Conservation (phyloP, 768 basidiomycete genomes). For the Russula foetens region DNA sequence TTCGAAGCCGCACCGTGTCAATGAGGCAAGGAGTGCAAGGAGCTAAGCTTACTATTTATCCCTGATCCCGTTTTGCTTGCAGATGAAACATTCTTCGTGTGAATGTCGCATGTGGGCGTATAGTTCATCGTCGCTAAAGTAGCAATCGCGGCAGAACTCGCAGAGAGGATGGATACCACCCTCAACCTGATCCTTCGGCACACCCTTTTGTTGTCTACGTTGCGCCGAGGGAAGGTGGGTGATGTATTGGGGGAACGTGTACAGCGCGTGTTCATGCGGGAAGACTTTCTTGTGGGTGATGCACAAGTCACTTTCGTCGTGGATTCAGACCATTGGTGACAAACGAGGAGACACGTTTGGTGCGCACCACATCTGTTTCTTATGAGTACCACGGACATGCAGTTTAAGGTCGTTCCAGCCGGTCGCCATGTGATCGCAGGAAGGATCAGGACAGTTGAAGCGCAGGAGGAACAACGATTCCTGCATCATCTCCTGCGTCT, state of each 20-base stretch:
- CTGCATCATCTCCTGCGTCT: slow-evolving; percentile 91
- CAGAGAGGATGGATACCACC: slow-evolving; percentile 74
- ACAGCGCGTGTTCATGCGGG: slow-evolving; percentile 87
- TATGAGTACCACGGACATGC: slow-evolving; percentile 72
- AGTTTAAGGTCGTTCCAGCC: slow-evolving; percentile 89
- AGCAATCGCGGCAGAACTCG: slow-evolving; percentile 87
- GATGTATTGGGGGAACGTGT: slow-evolving; percentile 53
- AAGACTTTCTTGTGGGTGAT: slow-evolving; percentile 90
- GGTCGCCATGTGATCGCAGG: slow-evolving; percentile 76
- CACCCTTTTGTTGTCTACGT: slow-evolving; percentile 32
- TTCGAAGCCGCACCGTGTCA: background rate
- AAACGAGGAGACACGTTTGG: background rate
- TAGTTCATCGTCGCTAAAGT: slow-evolving; percentile 90
- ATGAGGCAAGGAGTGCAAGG: background rate
- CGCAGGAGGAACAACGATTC: slow-evolving; percentile 84
- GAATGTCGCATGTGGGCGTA: slow-evolving; percentile 86
- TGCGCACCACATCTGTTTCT: slow-evolving; percentile 74
- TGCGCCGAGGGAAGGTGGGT: slow-evolving; percentile 72
- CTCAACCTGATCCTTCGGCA: slow-evolving; percentile 49
- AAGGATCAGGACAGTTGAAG: slow-evolving; percentile 85
- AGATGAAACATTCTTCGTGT: slow-evolving; percentile 96
- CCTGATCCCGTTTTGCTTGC: slow-evolving; percentile 69
- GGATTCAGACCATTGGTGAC: background rate
- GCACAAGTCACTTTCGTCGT: slow-evolving; percentile 65
- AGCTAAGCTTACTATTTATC: slow-evolving; percentile 69